These are phyloP conservation scores for Hypoxylon perforatum DNA, from an alignment of 495 filamentous ascomycete species.

Conservation along the genomic window DNA sequence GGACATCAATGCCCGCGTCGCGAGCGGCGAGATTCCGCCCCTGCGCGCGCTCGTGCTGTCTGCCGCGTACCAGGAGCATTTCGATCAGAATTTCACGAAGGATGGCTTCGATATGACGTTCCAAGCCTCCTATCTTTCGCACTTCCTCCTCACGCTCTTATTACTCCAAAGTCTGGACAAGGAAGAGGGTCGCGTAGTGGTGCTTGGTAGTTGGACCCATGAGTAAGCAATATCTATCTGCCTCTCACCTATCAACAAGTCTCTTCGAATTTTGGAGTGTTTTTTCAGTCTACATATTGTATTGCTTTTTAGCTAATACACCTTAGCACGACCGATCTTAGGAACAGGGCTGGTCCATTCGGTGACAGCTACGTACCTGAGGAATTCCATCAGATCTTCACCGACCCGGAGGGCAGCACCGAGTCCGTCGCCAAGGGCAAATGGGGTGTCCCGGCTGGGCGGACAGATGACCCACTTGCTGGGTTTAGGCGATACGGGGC, in stretches of 20 bases:
- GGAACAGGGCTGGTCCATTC: slow-evolving; percentile 30
- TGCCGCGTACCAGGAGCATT: slow-evolving; percentile 52
- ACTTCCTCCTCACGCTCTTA: slow-evolving; percentile 56
- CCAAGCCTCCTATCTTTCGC: slow-evolving; percentile 58
- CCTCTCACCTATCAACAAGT: no score
- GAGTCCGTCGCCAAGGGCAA: slow-evolving; percentile 51
- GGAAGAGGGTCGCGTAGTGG: slow-evolving; percentile 54
- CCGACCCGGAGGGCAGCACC: slow-evolving; percentile 37
- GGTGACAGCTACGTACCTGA: slow-evolving; percentile 31
- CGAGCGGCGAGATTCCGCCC: slow-evolving; percentile 50
- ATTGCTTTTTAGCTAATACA: no score
- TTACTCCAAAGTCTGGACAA: slow-evolving; percentile 58
- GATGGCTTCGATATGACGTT: slow-evolving; percentile 57
- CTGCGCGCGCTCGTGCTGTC: slow-evolving; percentile 60
- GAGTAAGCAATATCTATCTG: slow-evolving; percentile 49
- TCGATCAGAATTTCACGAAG: slow-evolving; percentile 47
- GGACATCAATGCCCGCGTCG: slow-evolving; percentile 51
- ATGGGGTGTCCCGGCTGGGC: slow-evolving; percentile 44
- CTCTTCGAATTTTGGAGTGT: no score
- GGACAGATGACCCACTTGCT: slow-evolving; percentile 13
- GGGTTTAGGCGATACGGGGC: slow-evolving; percentile 55
- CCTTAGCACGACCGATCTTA: slow-evolving; percentile 39
- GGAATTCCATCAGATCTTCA: slow-evolving; percentile 45
- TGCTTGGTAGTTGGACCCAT: slow-evolving; percentile 58
- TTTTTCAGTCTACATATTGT: neutral